phyloP scores from a whole-genome alignment of 805 yeast species.

The Danielia oregonensis region DNA sequence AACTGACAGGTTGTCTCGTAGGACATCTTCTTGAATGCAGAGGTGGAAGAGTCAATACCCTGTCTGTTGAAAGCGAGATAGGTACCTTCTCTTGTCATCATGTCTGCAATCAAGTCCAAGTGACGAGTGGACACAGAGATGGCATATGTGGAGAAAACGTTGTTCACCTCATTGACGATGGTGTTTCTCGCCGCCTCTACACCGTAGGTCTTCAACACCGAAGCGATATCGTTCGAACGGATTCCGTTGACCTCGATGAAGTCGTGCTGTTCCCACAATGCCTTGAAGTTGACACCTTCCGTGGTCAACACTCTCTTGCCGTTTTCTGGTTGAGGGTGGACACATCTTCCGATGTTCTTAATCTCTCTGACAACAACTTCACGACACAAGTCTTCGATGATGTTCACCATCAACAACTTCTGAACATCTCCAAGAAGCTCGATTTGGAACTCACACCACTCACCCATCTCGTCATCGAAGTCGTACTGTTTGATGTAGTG shows the following conservation, averaged over 20 bases:
- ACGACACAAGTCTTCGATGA: slow-evolving; percentile 88
- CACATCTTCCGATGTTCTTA: slow-evolving; percentile 87
- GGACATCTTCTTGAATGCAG: slow-evolving; percentile 98
- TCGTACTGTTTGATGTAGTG: slow-evolving; percentile 73
- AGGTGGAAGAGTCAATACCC: slow-evolving; percentile 94
- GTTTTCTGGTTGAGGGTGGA: slow-evolving; percentile 65
- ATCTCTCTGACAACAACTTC: slow-evolving; percentile 90
- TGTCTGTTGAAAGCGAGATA: slow-evolving; percentile 96
- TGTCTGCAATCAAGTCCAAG: slow-evolving; percentile 94
- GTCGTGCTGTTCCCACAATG: slow-evolving; percentile 97
- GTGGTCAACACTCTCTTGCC: slow-evolving; percentile 76
- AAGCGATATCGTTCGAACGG: slow-evolving; percentile 87
- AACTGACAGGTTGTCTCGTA: slow-evolving; percentile 98
- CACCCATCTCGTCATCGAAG: slow-evolving; percentile 84
- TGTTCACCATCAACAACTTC: slow-evolving; percentile 94
- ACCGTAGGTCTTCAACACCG: slow-evolving; percentile 89
- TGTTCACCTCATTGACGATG: slow-evolving; percentile 90
- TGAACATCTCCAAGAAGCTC: slow-evolving; percentile 82
- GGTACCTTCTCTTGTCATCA: slow-evolving; percentile 99
- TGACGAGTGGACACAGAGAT: slow-evolving; percentile 90
- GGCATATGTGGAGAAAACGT: slow-evolving; percentile 95
- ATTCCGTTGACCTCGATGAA: slow-evolving; percentile 88
- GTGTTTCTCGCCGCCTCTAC: slow-evolving; percentile 99
- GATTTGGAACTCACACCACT: slow-evolving; percentile 89
- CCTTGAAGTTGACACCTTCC: slow-evolving; percentile 96